Evolutionary conservation across 768 basidiomycete species (phyloP), one percentile per base, ranked within the genome.

Genomic region (Pisolithus marmoratus): DNA sequence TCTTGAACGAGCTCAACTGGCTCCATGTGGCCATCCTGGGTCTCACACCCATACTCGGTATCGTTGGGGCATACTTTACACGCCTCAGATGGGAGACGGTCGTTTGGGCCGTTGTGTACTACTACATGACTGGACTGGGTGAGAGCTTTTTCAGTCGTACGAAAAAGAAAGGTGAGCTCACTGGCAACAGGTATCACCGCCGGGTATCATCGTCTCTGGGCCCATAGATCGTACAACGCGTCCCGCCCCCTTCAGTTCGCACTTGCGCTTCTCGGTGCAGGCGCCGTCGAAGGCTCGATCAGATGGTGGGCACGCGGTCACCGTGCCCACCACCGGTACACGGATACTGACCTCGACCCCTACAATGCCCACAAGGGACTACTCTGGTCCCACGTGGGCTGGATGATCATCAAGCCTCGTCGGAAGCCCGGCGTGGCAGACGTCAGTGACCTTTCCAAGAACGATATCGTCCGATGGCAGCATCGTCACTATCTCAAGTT

Each of bases 271-370:
- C 79, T 84, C 9, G 96, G 95, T 46, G 85, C 92, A 2, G 95
- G 96, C 45, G 94, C 95, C 5, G 87, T 95, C 44, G 82, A 99
- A 65, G 95, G 95, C 8, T 96, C 94, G 20, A 95, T 99, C 74
- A 89, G 91, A 69, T 98, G 96, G 96, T 98, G 96, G 96, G 87
- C 87, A 20, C 83, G 96, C 48, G 94, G 94, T 45, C 96, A 99
- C 76, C 90, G 95, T 54, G 95, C 95, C 3, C 94, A 96, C 69
- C 94, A 96, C 65, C 82, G 94, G 40, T 95, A 96, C 74, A 97
- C 94, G 59, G 94, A 95, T 71, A 97, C 94, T 62, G 90, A 93
- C 50, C 86, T 97, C 56, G 94, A 96, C 71, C 94, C 94, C 0
- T 96, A 97, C 74, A 88, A 90, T 57, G 93, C 93, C 7, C 87